Evolutionary conservation across 148 eudicot species (phyloP), one percentile per base, ranked within the genome.

Genomic region (Heliosperma pusillum): DNA sequence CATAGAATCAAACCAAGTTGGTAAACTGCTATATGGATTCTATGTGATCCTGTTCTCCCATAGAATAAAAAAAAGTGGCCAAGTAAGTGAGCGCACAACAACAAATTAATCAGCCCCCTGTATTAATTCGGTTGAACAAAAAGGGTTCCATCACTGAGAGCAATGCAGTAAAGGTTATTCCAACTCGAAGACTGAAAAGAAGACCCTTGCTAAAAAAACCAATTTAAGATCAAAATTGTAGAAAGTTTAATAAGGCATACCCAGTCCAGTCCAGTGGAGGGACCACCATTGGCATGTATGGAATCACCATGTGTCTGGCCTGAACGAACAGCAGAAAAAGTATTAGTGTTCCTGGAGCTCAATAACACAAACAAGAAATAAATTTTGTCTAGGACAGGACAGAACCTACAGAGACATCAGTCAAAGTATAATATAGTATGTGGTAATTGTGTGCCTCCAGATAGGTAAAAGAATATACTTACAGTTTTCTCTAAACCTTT

Each of bases 291-390:
- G 98, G 98, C 98, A 93, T 93, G 82, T 93, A 90, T 25, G 98
- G 98, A 73, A 90, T 90, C 83, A 93, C 96, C 96, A 90, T 90
- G 79, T 93, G 96, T 84, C 89, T 86, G 66, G 96, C 98, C 98
- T 93, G 88, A 24, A 81, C 66, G 36, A 66, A 82, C 64, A 77
- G 56, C 36, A 25, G 57, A 82, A 74, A 75, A 24, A 70, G 45
- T 30, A 78, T 11, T 71, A 30, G 50, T 44, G 72, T 40, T 60
- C 74, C 6, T 22, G 2, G 57, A 77, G 30, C 20, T 30, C 61
- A 70, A 21, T 27, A 62, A 65, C 12, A 58, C 7, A 66, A 73
- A 44, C 6, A 24, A 63, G 5, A 58, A 58, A 17, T 2, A 1
- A 20, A 16, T 10, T 63, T 50, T 22, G 30, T 24, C 33, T 33